These are phyloP conservation scores for Geotrichum restrictum DNA, from an alignment of 1,139 yeast genomes.

Conservation along the genomic window DNA sequence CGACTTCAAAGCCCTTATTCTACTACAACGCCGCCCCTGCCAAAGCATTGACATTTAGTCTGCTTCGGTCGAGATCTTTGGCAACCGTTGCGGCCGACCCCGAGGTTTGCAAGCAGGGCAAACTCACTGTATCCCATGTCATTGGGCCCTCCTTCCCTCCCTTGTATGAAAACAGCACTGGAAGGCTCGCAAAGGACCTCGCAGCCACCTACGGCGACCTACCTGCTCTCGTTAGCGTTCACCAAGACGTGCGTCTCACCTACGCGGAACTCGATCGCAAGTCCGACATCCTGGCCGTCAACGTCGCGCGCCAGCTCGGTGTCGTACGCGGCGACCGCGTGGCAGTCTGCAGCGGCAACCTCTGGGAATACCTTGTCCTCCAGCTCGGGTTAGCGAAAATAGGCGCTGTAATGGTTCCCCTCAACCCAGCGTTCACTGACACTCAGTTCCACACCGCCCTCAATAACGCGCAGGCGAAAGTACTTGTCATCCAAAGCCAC, in stretches of 20 bases:
- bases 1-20: no score
- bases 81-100: background rate
- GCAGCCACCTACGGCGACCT: constrained; percentile 23
- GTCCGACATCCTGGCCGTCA: constrained; percentile 28
- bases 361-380: constrained; percentile 36
- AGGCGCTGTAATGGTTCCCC: constrained; percentile 36
- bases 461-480: constrained; percentile 29
- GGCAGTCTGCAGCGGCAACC: constrained; percentile 36
- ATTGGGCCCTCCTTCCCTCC: constrained; percentile 29
- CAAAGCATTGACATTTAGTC: no score
- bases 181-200: constrained; percentile 25
- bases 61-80: no score
- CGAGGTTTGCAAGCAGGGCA: background rate
- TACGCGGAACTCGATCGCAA: constrained; percentile 30
- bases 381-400: constrained; percentile 35
- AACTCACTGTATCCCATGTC: constrained; percentile 23
- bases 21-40: no score
- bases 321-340: constrained; percentile 33
- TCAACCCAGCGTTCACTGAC: constrained; percentile 37
- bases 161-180: constrained; percentile 27
- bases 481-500: constrained; percentile 30
- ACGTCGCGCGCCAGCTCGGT: constrained; percentile 26
- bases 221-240: constrained; percentile 33
- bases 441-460: constrained; percentile 34
- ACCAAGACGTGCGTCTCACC: constrained; percentile 29